phyloP scores from a whole-genome alignment of 139 green algal species.

The Ostreobium quekettii region DNA sequence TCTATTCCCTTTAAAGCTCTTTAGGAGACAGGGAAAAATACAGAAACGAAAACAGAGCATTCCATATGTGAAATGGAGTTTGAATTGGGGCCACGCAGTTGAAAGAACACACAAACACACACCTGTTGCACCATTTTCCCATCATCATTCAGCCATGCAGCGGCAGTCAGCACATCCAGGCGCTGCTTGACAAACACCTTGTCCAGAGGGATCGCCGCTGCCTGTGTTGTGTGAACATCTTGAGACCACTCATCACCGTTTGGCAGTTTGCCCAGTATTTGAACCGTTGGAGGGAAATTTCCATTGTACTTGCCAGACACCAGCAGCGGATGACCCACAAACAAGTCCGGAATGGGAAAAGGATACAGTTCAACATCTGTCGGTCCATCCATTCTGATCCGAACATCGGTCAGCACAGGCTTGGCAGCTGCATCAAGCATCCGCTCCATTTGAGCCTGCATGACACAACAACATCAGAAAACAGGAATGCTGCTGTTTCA shows the following conservation, averaged over 20 bases:
- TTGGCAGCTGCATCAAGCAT: constrained; percentile 34
- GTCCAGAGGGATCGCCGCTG: constrained; percentile 35
- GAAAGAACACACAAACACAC: too few relatives aligned
- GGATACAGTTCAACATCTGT: constrained; percentile 55
- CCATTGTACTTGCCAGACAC: constrained; percentile 47
- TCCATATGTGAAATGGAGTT: too few relatives aligned
- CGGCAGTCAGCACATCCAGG: constrained; percentile 39
- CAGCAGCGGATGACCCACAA: constrained; percentile 37
- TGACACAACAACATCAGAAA: constrained; percentile 16
- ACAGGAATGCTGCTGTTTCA: too few relatives aligned
- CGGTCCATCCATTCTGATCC: constrained; percentile 5
- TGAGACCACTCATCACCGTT: constrained; percentile 15
- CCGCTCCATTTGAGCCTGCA: constrained; percentile 38
- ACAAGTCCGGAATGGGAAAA: constrained; percentile 47
- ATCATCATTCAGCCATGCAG: constrained; percentile 32
- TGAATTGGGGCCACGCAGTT: too few relatives aligned
- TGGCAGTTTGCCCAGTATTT: constrained; percentile 32
- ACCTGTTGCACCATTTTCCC: too few relatives aligned
- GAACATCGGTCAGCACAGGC: constrained; percentile 32
- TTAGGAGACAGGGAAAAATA: too few relatives aligned
- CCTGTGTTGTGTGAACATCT: constrained; percentile 3
- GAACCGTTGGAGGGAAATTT: constrained; percentile 24
- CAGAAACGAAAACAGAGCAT: too few relatives aligned
- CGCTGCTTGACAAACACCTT: constrained; percentile 50
- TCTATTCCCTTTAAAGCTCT: too few relatives aligned